Conservation (phyloP, 140 eudicot genomes). For the Anethum foeniculum region DNA sequence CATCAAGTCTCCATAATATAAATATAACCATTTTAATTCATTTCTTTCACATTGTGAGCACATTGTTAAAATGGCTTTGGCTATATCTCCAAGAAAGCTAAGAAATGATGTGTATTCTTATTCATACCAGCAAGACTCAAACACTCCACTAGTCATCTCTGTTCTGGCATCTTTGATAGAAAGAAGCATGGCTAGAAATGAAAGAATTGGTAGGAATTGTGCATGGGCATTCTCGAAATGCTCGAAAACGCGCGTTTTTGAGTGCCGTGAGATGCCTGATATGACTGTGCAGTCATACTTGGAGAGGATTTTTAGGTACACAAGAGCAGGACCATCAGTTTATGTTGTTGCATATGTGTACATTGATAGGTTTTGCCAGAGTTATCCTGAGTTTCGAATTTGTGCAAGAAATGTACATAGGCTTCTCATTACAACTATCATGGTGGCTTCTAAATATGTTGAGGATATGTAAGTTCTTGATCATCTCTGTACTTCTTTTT, state of each 20-base stretch:
- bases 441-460: constrained; percentile 94
- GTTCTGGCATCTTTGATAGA: constrained; percentile 82
- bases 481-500: background rate
- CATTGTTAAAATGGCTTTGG: constrained; percentile 32
- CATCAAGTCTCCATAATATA: background rate
- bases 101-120: constrained; percentile 76
- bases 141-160: constrained; percentile 69
- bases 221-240: constrained; percentile 27
- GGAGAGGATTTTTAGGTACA: constrained; percentile 84
- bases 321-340: constrained; percentile 82
- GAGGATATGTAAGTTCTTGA: constrained; percentile 78
- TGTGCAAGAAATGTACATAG: constrained; percentile 79
- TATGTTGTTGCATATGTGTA: constrained; percentile 90
- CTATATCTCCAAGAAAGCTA: constrained; percentile 79
- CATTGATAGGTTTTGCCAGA: constrained; percentile 72
- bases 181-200: constrained; percentile 64
- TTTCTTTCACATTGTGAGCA: constrained; percentile 6
- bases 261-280: constrained; percentile 74
- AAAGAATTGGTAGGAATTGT: constrained; percentile 50
- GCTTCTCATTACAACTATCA: constrained; percentile 83
- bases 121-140: constrained; percentile 52
- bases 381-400: constrained; percentile 54
- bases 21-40: constrained; percentile 8
- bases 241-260: constrained; percentile 43
- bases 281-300: constrained; percentile 72